A percentile compares a stretch with the other conserved stretches of the same genome.
phyloP scores from a whole-genome alignment of 192 early-diverging fungal species.

The Podila horticola region DNA sequence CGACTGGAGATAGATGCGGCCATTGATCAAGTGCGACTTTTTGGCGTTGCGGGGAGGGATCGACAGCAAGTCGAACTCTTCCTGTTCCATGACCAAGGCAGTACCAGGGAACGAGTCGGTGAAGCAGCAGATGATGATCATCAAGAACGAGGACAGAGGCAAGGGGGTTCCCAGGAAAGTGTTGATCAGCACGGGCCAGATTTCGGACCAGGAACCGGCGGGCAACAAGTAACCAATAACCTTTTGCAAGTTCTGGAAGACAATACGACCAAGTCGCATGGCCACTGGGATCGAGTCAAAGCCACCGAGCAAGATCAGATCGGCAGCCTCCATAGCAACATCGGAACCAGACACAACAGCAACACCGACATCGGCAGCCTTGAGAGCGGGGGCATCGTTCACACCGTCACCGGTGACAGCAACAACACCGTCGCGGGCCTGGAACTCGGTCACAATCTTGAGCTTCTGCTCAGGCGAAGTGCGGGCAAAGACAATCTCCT shows the following conservation, averaged over 20 bases:
- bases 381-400: constrained; percentile 93
- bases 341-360: constrained; percentile 90
- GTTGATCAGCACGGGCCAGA: constrained; percentile 80
- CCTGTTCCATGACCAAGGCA: constrained; percentile 80
- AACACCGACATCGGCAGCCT: constrained; percentile 88
- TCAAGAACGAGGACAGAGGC: constrained; percentile 81
- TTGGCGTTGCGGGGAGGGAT: constrained; percentile 78
- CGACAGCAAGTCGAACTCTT: constrained; percentile 80
- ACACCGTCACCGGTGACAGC: constrained; percentile 95
- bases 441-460: constrained; percentile 72
- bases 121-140: constrained; percentile 62
- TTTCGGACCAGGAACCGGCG: constrained; percentile 79
- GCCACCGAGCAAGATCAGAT: constrained; percentile 69
- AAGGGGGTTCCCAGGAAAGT: constrained; percentile 84
- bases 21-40: constrained; percentile 75
- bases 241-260: constrained; percentile 91
- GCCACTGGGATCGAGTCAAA: constrained; percentile 61
- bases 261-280: constrained; percentile 85
- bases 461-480: constrained; percentile 91
- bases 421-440: constrained; percentile 77
- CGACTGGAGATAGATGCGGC: constrained; percentile 74
- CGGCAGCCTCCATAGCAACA: constrained; percentile 77
- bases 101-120: constrained; percentile 73
- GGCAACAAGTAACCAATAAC: constrained; percentile 87
- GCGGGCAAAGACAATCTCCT: constrained; percentile 88